A percentile compares a stretch with the other conserved stretches of the same genome.
These are phyloP conservation scores for Trametes elegans DNA, from an alignment of 768 basidiomycete species.

Conservation along the genomic window DNA sequence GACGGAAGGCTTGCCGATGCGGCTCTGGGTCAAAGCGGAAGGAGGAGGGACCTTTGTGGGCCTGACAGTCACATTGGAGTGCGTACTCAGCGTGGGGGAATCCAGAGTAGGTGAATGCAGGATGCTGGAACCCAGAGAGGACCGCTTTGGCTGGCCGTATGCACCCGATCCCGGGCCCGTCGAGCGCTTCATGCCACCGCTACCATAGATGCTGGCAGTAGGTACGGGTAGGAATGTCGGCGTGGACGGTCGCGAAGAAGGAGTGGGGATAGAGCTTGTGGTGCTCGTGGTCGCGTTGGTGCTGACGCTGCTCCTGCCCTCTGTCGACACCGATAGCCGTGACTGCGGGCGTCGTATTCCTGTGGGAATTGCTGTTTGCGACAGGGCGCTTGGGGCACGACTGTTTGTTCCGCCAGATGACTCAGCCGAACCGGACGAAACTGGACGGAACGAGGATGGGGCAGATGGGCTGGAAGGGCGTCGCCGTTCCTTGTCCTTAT, in stretches of 20 bases:
- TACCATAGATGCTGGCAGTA: constrained; percentile 47
- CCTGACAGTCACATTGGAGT: constrained; percentile 29
- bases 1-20: constrained; percentile 30
- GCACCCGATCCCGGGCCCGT: constrained; percentile 44
- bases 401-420: constrained; percentile 36
- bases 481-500: constrained; percentile 52
- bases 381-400: constrained; percentile 36
- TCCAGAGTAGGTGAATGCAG: constrained; percentile 27
- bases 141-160: constrained; percentile 51
- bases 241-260: constrained; percentile 68
- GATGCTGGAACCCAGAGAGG: constrained; percentile 57
- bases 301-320: constrained; percentile 40
- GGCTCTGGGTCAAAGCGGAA: constrained; percentile 28
- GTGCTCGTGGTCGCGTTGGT: constrained; percentile 58
- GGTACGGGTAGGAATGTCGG: constrained; percentile 79
- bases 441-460: constrained; percentile 51
- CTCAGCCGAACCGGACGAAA: constrained; percentile 40
- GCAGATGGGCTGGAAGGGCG: constrained; percentile 59
- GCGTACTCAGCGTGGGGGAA: constrained; percentile 13
- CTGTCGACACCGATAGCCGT: constrained; percentile 62
- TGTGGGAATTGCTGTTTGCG: constrained; percentile 43
- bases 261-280: constrained; percentile 61
- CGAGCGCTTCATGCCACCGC: constrained; percentile 55
- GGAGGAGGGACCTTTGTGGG: constrained; percentile 24
- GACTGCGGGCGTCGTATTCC: constrained; percentile 67